Evolutionary conservation across 768 basidiomycete species (phyloP), one percentile per base, ranked within the genome.

Genomic region (Trametes sanguinea): DNA sequence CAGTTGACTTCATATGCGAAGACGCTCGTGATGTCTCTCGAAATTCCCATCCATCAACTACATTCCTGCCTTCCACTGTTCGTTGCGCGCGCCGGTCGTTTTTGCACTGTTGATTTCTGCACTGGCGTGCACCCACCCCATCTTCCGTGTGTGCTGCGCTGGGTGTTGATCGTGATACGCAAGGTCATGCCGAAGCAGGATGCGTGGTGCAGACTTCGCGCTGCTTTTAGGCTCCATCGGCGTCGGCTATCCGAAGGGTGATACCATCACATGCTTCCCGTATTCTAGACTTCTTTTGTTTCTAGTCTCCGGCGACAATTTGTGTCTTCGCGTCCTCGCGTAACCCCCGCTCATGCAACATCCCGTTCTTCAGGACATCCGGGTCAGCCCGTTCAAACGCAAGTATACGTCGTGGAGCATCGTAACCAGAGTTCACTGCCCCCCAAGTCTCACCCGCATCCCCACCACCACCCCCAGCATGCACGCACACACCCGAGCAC

Each of bases 401-500:
- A 57, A 22, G 56, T 60, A 4, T 54, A 51, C 47, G 70, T 71
- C n/a, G 53, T 59, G 32, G 57, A 57, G 32, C 51, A 40, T 52
- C 63, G 64, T 0, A 50, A 57, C 6, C 42, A 56, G 6, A 17
- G 64, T 32, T 55, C 62, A 16, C 33, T 60, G 9, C 39, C 63
- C 6, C 44, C 65, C 3, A 52, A 57, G 47, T 57, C 63, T 2
- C 69, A 59, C 30, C 61, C 68, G 14, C 67, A 63, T 30, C 61
- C 54, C 11, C 72, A 64, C 50, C 70, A 63, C 39, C 69, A 62
- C 35, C 55, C 63, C 33, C 65, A 52, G 44, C 67, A 67, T 65
- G 61, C 59, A 6, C 73, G 63, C 33, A 54, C 63, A 6, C 68
- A 60, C 57, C 8, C 73, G 52, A 57, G 65, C 64, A 40, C 71